phyloP scores from a whole-genome alignment of 495 filamentous ascomycete species.

The Ascobolus immersus region DNA sequence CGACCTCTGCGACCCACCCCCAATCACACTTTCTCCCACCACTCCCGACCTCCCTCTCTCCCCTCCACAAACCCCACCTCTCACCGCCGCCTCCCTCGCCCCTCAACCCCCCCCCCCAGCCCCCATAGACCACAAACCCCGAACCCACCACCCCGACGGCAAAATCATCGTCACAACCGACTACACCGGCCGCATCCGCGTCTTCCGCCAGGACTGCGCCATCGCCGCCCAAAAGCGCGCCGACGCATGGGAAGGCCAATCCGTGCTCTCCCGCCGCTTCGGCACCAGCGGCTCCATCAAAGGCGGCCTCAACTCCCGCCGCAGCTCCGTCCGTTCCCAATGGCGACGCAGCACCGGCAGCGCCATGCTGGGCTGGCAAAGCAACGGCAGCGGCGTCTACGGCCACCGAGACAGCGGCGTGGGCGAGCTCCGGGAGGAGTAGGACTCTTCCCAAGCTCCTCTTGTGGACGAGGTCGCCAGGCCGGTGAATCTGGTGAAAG shows the following conservation, averaged over 20 bases:
- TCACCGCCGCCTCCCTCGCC: background rate
- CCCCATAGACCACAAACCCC: conserved; percentile 38
- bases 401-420: too few relatives aligned
- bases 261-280: too few relatives aligned
- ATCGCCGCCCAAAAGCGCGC: conserved; percentile 31
- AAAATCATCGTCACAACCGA: conserved; percentile 87
- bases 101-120: conserved; percentile 13
- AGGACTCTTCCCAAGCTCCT: too few relatives aligned
- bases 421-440: too few relatives aligned
- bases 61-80: background rate
- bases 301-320: too few relatives aligned
- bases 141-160: conserved; percentile 52
- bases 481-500: too few relatives aligned
- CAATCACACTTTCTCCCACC: conserved; percentile 56
- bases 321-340: too few relatives aligned
- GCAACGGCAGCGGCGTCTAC: too few relatives aligned
- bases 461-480: too few relatives aligned
- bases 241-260: conserved; percentile 25
- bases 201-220: conserved; percentile 86
- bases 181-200: conserved; percentile 65
- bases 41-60: conserved; percentile 29
- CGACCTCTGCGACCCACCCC: conserved; percentile 88
- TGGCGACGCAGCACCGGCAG: too few relatives aligned
- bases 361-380: too few relatives aligned
- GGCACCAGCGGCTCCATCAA: too few relatives aligned